Conservation (phyloP, 495 filamentous ascomycete genomes). For the Hypoxylon fragiforme region DNA sequence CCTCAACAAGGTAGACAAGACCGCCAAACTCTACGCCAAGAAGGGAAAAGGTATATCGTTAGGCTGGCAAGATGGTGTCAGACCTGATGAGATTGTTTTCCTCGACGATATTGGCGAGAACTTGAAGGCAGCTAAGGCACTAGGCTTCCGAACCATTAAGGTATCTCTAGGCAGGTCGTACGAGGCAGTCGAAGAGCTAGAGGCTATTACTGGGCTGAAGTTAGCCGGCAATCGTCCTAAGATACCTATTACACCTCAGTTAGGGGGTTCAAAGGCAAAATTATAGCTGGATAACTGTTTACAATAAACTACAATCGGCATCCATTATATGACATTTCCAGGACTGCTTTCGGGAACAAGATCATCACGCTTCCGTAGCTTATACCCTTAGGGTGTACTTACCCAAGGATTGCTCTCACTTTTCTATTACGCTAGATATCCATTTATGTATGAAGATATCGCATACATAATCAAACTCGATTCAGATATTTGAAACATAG, state of each 20-base stretch:
- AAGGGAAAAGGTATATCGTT: conserved; percentile 42
- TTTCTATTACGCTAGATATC: too few relatives aligned
- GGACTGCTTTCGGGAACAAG: too few relatives aligned
- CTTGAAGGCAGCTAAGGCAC: conserved; percentile 72
- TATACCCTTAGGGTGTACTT: too few relatives aligned
- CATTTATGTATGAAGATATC: too few relatives aligned
- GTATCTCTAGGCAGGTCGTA: conserved; percentile 76
- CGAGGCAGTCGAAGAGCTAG: conserved; percentile 65
- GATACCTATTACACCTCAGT: conserved; percentile 45
- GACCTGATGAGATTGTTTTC: conserved; percentile 75
- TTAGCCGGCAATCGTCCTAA: conserved; percentile 50
- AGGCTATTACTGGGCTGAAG: conserved; percentile 53
- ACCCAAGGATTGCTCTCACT: too few relatives aligned
- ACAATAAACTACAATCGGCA: too few relatives aligned
- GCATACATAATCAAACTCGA: too few relatives aligned
- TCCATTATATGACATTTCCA: too few relatives aligned
- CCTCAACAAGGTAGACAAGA: conserved; percentile 62
- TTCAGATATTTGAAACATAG: too few relatives aligned
- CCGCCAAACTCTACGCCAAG: conserved; percentile 51
- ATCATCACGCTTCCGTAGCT: too few relatives aligned
- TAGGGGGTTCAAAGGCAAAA: conserved; percentile 40
- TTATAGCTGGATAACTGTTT: conserved; percentile 35
- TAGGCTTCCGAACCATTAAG: conserved; percentile 82
- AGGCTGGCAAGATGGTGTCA: conserved; percentile 57
- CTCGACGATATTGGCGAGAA: conserved; percentile 97